A percentile compares a stretch with the other conserved stretches of the same genome.
Conservation (phyloP, 2,329 filamentous ascomycete species). For the Exophiala bonariae region DNA sequence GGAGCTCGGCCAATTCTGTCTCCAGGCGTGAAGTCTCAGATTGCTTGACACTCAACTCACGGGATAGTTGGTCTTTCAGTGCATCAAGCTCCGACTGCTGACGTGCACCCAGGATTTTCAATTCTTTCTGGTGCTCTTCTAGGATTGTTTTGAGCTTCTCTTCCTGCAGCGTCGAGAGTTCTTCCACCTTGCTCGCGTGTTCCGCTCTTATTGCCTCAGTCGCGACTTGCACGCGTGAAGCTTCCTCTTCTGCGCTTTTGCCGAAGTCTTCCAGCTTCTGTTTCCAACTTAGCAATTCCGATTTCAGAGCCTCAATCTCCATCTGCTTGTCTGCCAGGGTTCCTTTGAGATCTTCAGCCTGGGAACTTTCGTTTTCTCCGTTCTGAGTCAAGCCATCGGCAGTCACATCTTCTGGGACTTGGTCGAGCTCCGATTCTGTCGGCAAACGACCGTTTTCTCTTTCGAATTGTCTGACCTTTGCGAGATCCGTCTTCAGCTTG, state of each 20-base stretch:
- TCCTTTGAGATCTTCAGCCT: neutral
- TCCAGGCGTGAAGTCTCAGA: constrained; percentile 9
- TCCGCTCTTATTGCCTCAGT: constrained; percentile 32
- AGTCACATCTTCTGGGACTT: constrained; percentile 12
- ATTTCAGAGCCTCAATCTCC: constrained; percentile 23
- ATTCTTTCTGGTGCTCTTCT: constrained; percentile 14
- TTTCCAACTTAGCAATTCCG: constrained; percentile 35
- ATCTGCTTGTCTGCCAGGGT: constrained; percentile 17
- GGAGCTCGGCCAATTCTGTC: constrained; percentile 12
- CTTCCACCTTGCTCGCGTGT: constrained; percentile 18
- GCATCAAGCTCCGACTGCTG: constrained; percentile 16
- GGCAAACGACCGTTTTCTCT: constrained; percentile 24
- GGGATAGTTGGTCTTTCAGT: constrained; percentile 1
- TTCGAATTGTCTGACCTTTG: constrained; percentile 26
- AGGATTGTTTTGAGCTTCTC: constrained; percentile 16
- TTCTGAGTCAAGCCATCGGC: constrained; percentile 7
- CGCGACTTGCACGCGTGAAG: constrained; percentile 38
- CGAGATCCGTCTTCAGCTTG: constrained; percentile 29
- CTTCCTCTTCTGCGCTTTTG: constrained; percentile 40
- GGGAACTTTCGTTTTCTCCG: neutral
- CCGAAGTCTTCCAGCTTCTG: constrained; percentile 39
- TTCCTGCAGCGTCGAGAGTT: constrained; percentile 20
- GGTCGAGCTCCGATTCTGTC: constrained; percentile 21
- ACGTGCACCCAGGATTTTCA: constrained; percentile 41
- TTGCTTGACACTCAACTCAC: constrained; percentile 2